Percentiles rank a stretch among this genome's conserved stretches.
These are phyloP conservation scores for Amauroascus niger DNA, from an alignment of 2,329 filamentous ascomycete species.

Conservation along the genomic window DNA sequence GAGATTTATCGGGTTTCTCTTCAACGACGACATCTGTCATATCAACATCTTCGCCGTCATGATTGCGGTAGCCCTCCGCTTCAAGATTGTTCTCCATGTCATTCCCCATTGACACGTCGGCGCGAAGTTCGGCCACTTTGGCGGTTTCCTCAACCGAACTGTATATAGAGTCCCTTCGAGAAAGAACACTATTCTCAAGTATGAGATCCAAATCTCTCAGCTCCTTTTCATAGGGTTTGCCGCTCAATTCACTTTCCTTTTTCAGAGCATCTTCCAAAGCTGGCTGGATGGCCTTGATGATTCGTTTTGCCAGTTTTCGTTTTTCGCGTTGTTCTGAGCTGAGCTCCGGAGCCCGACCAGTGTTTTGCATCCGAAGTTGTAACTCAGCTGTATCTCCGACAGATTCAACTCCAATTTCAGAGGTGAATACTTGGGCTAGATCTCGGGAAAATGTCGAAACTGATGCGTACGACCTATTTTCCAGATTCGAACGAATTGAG, in stretches of 20 bases:
- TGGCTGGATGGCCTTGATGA: conserved; percentile 72
- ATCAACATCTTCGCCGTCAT: not conserved
- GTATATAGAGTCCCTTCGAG: conserved; percentile 33
- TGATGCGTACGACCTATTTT: conserved; percentile 50
- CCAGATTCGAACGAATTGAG: conserved; percentile 44
- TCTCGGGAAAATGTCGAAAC: conserved; percentile 53
- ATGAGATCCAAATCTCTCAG: conserved; percentile 64
- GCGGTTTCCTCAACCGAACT: not conserved
- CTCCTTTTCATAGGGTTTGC: conserved; percentile 59
- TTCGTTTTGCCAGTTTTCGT: conserved; percentile 77
- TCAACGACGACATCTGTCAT: not conserved
- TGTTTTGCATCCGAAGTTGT: conserved; percentile 40
- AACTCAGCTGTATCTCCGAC: conserved; percentile 38
- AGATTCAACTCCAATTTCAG: conserved; percentile 43
- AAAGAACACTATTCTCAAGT: conserved; percentile 56
- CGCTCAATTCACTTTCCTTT: conserved; percentile 71
- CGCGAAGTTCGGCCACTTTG: not conserved
- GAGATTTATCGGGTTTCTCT: not conserved
- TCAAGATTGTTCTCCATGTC: not conserved
- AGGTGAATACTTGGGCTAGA: conserved; percentile 47
- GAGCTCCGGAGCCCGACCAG: conserved; percentile 38
- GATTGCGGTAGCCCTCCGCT: not conserved
- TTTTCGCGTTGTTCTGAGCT: conserved; percentile 64
- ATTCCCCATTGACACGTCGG: not conserved
- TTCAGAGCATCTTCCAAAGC: conserved; percentile 64